These are phyloP conservation scores for Silybum marianum DNA, from an alignment of 129 eudicot species.

Conservation along the genomic window DNA sequence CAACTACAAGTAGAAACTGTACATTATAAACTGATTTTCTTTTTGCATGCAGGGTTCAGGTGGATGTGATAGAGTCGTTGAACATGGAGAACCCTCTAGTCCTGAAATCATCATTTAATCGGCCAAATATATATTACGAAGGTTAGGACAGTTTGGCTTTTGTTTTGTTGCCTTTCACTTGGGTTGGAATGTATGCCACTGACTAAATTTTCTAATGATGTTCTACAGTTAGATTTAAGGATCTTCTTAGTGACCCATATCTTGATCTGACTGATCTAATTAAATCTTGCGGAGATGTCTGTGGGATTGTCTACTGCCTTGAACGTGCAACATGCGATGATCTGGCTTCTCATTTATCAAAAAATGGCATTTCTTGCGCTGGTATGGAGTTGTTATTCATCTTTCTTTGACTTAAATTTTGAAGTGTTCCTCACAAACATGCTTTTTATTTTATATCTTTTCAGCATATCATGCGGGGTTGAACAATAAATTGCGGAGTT, in stretches of 20 bases:
- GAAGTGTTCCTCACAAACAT: constrained; percentile 17
- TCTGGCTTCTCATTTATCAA: constrained; percentile 69
- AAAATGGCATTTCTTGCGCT: constrained; percentile 76
- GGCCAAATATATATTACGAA: constrained; percentile 90
- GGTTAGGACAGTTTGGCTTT: constrained; percentile 45
- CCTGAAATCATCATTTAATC: constrained; percentile 89
- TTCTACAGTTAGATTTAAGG: constrained; percentile 85
- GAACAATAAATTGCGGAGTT: constrained; percentile 79
- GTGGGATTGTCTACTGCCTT: constrained; percentile 93
- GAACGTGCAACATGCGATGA: constrained; percentile 90
- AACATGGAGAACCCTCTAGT: constrained; percentile 72
- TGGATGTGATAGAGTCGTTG: constrained; percentile 85
- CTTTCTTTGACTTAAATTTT: constrained; percentile 20
- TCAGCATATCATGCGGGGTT: constrained; percentile 97
- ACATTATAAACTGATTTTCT: background rate
- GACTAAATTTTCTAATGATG: constrained; percentile 18
- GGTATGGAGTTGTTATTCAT: constrained; percentile 38
- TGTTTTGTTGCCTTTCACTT: constrained; percentile 14
- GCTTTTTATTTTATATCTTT: constrained; percentile 20
- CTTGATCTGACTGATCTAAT: constrained; percentile 71
- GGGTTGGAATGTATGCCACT: background rate
- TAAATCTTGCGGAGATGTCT: constrained; percentile 75
- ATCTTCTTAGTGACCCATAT: constrained; percentile 75
- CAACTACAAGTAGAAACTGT: constrained; percentile 1
- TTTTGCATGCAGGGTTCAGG: constrained; percentile 71